Percentiles rank a stretch among this genome's conserved stretches.
These are phyloP conservation scores for Pythium folliculosum DNA, from an alignment of 352 stramenopile genomes.

Conservation along the genomic window DNA sequence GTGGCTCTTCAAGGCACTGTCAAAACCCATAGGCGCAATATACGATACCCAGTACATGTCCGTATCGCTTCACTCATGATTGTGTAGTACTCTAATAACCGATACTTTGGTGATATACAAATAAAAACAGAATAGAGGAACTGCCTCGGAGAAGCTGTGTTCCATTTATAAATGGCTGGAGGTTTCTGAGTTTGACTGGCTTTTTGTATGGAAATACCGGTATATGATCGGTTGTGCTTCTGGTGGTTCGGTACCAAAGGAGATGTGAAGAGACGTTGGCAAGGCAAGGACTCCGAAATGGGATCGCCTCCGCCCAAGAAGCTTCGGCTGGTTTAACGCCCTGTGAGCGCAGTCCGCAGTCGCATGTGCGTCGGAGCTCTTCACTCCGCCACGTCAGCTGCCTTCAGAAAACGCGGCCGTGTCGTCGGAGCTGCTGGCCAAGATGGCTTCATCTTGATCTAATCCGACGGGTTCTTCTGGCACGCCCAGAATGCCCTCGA, in stretches of 20 bases:
- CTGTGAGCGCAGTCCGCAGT: background rate
- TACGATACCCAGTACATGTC: too few relatives aligned
- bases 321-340: background rate
- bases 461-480: background rate
- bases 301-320: background rate
- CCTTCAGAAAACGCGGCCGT: background rate
- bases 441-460: background rate
- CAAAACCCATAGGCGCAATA: background rate
- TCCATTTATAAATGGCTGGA: conserved; percentile 17
- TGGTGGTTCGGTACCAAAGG: conserved; percentile 1
- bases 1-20: conserved; percentile 18
- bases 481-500: too few relatives aligned
- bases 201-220: conserved; percentile 7
- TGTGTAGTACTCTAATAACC: background rate
- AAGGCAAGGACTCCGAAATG: background rate
- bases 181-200: conserved; percentile 8
- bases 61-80: background rate
- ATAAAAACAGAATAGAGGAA: background rate
- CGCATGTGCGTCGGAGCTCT: background rate
- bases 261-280: conserved; percentile 14
- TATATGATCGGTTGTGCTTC: conserved; percentile 3
- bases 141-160: background rate
- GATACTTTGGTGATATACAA: conserved; percentile 1
- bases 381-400: background rate
- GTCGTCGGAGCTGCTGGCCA: background rate